A percentile compares a stretch with the other conserved stretches of the same genome.
These are phyloP conservation scores for Colletotrichum filicis DNA, from an alignment of 2,329 filamentous ascomycete species.

Conservation along the genomic window DNA sequence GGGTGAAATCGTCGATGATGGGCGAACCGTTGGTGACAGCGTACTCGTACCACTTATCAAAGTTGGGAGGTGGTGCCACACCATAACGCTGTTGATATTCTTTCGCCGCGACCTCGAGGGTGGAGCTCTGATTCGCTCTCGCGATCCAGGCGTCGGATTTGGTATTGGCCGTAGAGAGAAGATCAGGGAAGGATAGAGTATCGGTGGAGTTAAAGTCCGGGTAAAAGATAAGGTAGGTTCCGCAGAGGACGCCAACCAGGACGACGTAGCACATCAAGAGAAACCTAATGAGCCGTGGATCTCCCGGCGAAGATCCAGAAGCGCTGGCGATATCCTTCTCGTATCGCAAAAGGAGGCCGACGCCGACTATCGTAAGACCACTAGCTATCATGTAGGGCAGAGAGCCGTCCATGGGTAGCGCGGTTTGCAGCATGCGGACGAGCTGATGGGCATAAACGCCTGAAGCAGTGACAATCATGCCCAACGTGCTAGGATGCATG, in stretches of 20 bases:
- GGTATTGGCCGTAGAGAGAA: constrained; percentile 25
- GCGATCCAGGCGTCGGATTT: constrained; percentile 35
- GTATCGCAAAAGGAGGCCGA: constrained; percentile 34
- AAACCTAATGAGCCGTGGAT: constrained; percentile 17
- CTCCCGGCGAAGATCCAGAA: neutral
- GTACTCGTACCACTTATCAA: constrained; percentile 84
- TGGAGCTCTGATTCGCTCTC: constrained; percentile 38
- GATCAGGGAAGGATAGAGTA: constrained; percentile 15
- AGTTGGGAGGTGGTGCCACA: constrained; percentile 78
- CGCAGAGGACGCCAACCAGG: constrained; percentile 26
- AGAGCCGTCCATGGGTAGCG: constrained; percentile 9
- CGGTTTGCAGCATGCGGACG: constrained; percentile 21
- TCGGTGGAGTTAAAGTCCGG: constrained; percentile 9
- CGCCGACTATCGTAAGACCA: constrained; percentile 19
- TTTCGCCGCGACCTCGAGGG: constrained; percentile 45
- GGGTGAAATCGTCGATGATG: constrained; percentile 81
- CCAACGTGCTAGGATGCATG: constrained; percentile 42
- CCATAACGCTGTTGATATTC: constrained; percentile 60
- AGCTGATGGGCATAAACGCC: constrained; percentile 40
- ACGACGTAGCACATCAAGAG: constrained; percentile 30
- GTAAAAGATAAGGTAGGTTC: constrained; percentile 30
- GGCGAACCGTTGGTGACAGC: constrained; percentile 72
- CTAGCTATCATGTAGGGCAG: constrained; percentile 17
- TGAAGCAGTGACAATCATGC: constrained; percentile 39
- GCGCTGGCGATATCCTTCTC: constrained; percentile 23